A percentile compares a stretch with the other conserved stretches of the same genome.
These are phyloP conservation scores for Leccinum subgranulosum DNA, from an alignment of 768 basidiomycete genomes.

Conservation along the genomic window DNA sequence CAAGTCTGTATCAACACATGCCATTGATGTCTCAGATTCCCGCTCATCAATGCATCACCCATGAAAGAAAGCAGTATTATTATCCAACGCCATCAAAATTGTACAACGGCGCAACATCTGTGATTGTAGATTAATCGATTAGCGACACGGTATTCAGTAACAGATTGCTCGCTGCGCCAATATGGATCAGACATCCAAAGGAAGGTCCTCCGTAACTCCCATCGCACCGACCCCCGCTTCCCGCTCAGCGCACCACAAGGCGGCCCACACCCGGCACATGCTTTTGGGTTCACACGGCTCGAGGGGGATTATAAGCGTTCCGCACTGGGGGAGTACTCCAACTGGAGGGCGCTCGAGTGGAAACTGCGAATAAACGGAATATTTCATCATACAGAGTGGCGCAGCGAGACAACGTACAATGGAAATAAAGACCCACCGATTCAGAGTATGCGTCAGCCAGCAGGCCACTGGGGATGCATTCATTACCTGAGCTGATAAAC, in stretches of 20 bases:
- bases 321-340: constrained; percentile 70
- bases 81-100: neutral
- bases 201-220: constrained; percentile 70
- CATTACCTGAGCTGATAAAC: constrained; percentile 4
- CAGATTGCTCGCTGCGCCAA: constrained; percentile 23
- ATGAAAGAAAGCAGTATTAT: neutral
- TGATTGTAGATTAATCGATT: constrained; percentile 4
- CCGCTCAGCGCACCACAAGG: constrained; percentile 66
- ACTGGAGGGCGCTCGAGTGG: constrained; percentile 68
- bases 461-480: neutral
- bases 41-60: too few species aligned
- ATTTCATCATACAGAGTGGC: constrained; percentile 48
- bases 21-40: neutral
- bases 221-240: constrained; percentile 71
- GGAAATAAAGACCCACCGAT: constrained; percentile 24
- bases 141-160: neutral
- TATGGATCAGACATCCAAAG: constrained; percentile 83
- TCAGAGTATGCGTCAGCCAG: neutral
- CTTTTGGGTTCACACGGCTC: constrained; percentile 67
- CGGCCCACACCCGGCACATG: constrained; percentile 62
- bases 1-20: neutral
- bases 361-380: constrained; percentile 83
- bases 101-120: constrained; percentile 5
- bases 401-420: constrained; percentile 12
- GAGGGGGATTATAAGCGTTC: constrained; percentile 74